Evolutionary conservation across 441 rosid species (phyloP), one percentile per base, ranked within the genome.

Genomic region (Erysimum cheiri): DNA sequence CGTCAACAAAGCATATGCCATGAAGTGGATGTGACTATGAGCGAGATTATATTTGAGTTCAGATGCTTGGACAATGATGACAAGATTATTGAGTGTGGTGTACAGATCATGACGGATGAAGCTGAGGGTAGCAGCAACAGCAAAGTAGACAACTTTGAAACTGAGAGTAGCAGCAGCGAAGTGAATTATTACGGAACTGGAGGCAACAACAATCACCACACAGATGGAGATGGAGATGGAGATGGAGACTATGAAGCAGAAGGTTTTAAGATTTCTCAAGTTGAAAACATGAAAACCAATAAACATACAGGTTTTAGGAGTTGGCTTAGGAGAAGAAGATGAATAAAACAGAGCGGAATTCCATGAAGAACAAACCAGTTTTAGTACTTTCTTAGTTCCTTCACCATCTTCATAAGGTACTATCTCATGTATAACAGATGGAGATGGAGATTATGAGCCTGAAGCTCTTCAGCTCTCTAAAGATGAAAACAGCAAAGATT

Each of bases 21-120:
- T 26, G 22, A 67, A 7, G 4, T 28, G 17, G 70, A 26, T 10
- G 48, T 1, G 12, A 50, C 8, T 24, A 29, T 5, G n/a, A 55
- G 36, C 1, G 53, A 41, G 62, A 19, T 67, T 67, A 3, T 0
- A 3, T 55, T 53, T 39, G 32, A 66, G 15, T 66, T 65, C 49
- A n/a, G 3, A 24, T n/a, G n/a, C n/a, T n/a, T 0, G 0, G n/a
- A n/a, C n/a, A n/a, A 4, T 2, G 10, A 17, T 5, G 59, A 10
- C 22, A 29, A 15, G 43, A 67, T 67, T 54, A 41, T 31, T 31
- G 54, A 32, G 35, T 55, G 71, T 6, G 63, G 71, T 55, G 71
- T 55, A 67, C 12, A 43, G 35, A 67, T 56, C 35, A 19, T 32
- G 33, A 13, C 22, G 1, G 22, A 33, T 53, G 62, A 31, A 43